Evolutionary conservation across 345 rosid genomes (phyloP), one percentile per base, ranked within the genome.

Genomic region (Populus pruinosa): DNA sequence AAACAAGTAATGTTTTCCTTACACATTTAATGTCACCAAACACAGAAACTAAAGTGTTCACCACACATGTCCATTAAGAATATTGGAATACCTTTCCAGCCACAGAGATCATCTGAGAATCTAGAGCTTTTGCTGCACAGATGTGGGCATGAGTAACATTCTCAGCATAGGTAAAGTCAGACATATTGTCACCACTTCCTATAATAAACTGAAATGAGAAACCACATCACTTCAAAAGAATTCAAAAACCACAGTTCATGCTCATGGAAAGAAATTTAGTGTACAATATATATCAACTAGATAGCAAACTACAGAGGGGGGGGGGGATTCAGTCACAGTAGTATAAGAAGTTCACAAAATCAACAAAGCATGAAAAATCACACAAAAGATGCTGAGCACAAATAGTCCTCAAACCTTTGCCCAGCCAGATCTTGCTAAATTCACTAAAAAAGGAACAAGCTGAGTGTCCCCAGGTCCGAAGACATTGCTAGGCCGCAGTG

Each of bases 141-240:
- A 95, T 82, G 83, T 91, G 91, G 65, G 99, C 97, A 88, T 90
- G 97, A 74, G 86, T 84, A 77, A 89, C 96, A 83, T 95, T 95
- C 87, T 95, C 99, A 75, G 74, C 86, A 86, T 87, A 95, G 74
- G 93, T 95, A 79, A 95, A 95, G 87, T 95, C 98, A 0, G 92
- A 90, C 90, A 88, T 77, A 84, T 91, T 95, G 83, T 87, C 98
- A 85, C 94, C 96, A 67, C 79, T 87, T 82, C 97, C 98, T 78
- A 88, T 59, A 84, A 88, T 91, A 85, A 92, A 90, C 99, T 95
- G 99, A 85, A 87, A 89, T 80, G 84, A 83, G 80, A 83, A 82
- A 83, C 63, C 67, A 35, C 10, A 83, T 89, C 82, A 88, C 83
- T 82, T 35, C 66, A 77, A 76, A 50, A 79, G 69, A 23, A 72